Evolutionary conservation across 129 eudicot genomes (phyloP).

Genomic region (Daucus carota): DH1_v3.0 NC_030388.2:12787501-12788000

Average conservation of each 20-base stretch:
- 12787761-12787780: conserved; percentile 83
- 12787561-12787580: conserved; percentile 57
- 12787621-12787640: conserved; percentile 49
- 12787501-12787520: conserved; percentile 51
- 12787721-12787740: conserved; percentile 29
- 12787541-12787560: conserved; percentile 88
- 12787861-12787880: conserved; percentile 55
- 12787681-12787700: conserved; percentile 54
- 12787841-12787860: conserved; percentile 55
- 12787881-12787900: conserved; percentile 96
- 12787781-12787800: conserved; percentile 53
- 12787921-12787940: conserved; percentile 74
- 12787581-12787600: conserved; percentile 65
- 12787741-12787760: conserved; percentile 47
- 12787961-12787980: conserved; percentile 64
- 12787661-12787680: conserved; percentile 78
- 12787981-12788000: conserved; percentile 77
- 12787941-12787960: conserved; percentile 85
- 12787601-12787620: conserved; percentile 73
- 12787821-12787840: conserved; percentile 78
- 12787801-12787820: conserved; percentile 84
- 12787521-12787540: conserved; percentile 73
- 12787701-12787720: conserved; percentile 58
- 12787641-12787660: conserved; percentile 84
- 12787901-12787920: conserved; percentile 64